These are phyloP conservation scores for Chloropicon primus DNA, from an alignment of 139 green algal species.

Conservation along the genomic window DNA sequence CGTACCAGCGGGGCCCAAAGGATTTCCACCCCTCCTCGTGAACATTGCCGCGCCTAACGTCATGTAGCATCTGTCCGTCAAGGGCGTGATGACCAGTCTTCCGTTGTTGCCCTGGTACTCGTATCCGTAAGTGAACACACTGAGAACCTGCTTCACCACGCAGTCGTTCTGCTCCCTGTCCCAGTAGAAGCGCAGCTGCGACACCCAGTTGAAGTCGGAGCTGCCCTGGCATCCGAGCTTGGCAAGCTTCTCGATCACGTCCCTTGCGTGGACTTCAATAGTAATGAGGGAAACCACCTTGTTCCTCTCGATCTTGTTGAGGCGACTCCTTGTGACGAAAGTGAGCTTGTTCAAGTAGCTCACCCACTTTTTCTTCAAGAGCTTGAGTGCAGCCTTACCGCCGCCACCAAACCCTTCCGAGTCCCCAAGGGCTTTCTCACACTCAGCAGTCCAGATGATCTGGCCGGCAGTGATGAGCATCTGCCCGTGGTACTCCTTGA, in stretches of 20 bases:
- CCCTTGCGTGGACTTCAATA: constrained; percentile 67
- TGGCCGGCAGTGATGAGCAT: constrained; percentile 69
- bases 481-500: constrained; percentile 72
- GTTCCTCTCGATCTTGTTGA: constrained; percentile 67
- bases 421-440: constrained; percentile 61
- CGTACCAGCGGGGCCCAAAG: constrained; percentile 55
- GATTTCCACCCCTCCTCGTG: constrained; percentile 56
- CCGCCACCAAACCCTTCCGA: constrained; percentile 18
- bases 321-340: constrained; percentile 51
- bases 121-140: constrained; percentile 62
- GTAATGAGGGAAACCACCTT: constrained; percentile 46
- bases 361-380: constrained; percentile 70
- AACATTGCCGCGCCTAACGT: constrained; percentile 65
- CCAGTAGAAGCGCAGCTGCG: constrained; percentile 73
- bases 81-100: constrained; percentile 30
- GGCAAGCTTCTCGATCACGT: constrained; percentile 68
- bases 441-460: constrained; percentile 74
- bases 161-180: constrained; percentile 61
- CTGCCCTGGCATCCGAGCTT: constrained; percentile 36
- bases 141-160: constrained; percentile 65
- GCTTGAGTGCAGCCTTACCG: constrained; percentile 41
- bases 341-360: constrained; percentile 75
- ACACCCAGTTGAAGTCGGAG: constrained; percentile 63
- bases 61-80: constrained; percentile 61
- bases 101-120: constrained; percentile 54